phyloP scores from a whole-genome alignment of 208 protist genomes.

The Phytomonas sp. region DNA sequence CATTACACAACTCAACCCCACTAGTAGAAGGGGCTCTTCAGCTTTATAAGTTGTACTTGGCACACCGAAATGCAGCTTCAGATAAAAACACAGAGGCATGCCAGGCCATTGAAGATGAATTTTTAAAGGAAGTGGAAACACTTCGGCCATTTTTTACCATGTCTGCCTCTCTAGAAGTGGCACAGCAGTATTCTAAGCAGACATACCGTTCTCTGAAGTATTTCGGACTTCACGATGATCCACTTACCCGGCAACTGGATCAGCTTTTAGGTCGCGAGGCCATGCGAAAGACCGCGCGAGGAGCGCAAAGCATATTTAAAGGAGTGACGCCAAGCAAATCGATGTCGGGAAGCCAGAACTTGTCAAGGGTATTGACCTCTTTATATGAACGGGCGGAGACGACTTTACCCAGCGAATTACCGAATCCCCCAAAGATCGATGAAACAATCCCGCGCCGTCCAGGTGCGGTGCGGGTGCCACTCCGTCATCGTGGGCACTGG shows the following conservation, averaged over 20 bases:
- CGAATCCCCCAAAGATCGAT: constrained; percentile 61
- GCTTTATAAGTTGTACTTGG: constrained; percentile 76
- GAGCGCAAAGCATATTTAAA: constrained; percentile 22
- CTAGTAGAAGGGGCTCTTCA: constrained; percentile 77
- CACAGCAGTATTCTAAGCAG: constrained; percentile 62
- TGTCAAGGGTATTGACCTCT: constrained; percentile 1
- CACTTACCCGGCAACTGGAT: constrained; percentile 75
- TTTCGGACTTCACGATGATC: constrained; percentile 76
- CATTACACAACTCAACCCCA: constrained; percentile 43
- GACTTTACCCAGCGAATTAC: constrained; percentile 67
- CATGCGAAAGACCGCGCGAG: constrained; percentile 30
- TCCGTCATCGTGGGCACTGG: constrained; percentile 72
- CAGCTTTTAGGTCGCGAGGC: constrained; percentile 52
- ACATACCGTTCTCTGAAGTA: constrained; percentile 62
- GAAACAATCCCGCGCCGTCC: constrained; percentile 23
- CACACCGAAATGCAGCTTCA: constrained; percentile 58
- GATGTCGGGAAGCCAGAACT: neutral
- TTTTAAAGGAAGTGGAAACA: constrained; percentile 65
- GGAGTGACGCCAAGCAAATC: constrained; percentile 4
- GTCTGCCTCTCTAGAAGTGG: constrained; percentile 54
- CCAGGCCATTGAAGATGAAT: constrained; percentile 68
- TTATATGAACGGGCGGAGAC: constrained; percentile 49
- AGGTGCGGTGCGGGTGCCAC: constrained; percentile 45
- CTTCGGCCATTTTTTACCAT: constrained; percentile 80
- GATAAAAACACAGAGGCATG: constrained; percentile 54